Evolutionary conservation across 1,139 yeast species (phyloP), one percentile per base, ranked within the genome.

Genomic region (Yamadazyma oceani): DNA sequence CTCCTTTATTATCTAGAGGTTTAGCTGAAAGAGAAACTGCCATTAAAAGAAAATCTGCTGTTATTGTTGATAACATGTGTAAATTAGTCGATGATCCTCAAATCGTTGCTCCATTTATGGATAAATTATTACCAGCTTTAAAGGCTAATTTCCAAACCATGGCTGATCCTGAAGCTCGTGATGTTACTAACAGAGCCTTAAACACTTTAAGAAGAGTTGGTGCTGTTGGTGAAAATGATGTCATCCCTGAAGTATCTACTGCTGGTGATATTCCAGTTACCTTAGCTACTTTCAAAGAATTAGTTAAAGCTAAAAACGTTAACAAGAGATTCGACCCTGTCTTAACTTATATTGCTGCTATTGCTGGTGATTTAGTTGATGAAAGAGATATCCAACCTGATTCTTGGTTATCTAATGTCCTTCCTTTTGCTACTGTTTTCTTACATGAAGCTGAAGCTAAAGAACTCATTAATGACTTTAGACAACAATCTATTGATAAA

Each of bases 131-230:
- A 78, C 98, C 98, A 68, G 88, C 97, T 62, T 81, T 92, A 72
- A 87, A 88, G 82, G 69, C 82, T 67, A 92, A 92, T 87, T 82
- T 83, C 75, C 73, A 86, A 64, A 88, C 87, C 77, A 88, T 92
- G 76, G 98, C 98, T 67, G 98, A 92, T 75, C 98, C 98, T 65
- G 98, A 92, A 78, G 98, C 97, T 57, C 94, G 98, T 80, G 94
- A 86, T 51, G 97, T 92, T 64, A 92, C 98, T 60, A 77, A 80
- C 64, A 90, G 97, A 79, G 98, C 96, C 62, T 81, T 92, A 73
- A 84, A 75, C 84, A 92, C 98, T 59, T 85, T 92, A 69, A 88
- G 86, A 82, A 89, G 97, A 80, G 98, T 92, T 62, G 98, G 97
- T 85, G 90, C 85, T 70, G 88, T 92, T 61, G 86, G 86, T 69